These are phyloP conservation scores for Clathrospora elynae DNA, from an alignment of 2,329 filamentous ascomycete species.

Conservation along the genomic window DNA sequence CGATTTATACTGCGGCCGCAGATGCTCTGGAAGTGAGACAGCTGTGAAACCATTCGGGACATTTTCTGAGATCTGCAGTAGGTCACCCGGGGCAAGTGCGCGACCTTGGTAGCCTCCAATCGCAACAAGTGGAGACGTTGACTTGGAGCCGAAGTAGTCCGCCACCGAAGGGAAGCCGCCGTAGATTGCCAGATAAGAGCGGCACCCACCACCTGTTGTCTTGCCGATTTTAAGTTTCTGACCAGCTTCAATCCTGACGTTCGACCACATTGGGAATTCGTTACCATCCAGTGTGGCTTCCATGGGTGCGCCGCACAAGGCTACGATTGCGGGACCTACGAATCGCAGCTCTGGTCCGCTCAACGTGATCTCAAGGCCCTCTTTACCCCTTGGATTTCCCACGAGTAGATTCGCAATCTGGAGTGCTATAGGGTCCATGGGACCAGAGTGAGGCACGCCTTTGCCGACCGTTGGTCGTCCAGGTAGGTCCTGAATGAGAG, in stretches of 20 bases:
- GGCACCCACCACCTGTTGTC: conserved; percentile 58
- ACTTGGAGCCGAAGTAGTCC: conserved; percentile 63
- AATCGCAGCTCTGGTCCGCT: conserved; percentile 65
- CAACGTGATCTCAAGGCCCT: conserved; percentile 65
- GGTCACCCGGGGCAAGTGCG: conserved; percentile 59
- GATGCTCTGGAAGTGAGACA: conserved; percentile 50
- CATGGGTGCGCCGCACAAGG: conserved; percentile 63
- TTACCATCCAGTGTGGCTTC: conserved; percentile 58
- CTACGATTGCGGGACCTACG: conserved; percentile 58
- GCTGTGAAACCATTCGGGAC: conserved; percentile 40
- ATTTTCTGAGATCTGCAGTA: conserved; percentile 54
- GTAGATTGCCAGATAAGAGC: conserved; percentile 63
- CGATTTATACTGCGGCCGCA: conserved; percentile 57
- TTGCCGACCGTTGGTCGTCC: conserved; percentile 62
- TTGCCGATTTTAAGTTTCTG: conserved; percentile 62
- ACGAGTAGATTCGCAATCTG: conserved; percentile 65
- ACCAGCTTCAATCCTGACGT: conserved; percentile 56
- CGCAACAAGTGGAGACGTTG: conserved; percentile 62
- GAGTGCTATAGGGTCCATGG: conserved; percentile 66
- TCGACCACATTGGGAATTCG: conserved; percentile 60
- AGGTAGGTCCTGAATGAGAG: conserved; percentile 64
- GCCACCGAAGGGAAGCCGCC: conserved; percentile 61
- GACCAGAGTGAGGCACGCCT: conserved; percentile 64
- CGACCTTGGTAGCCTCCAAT: conserved; percentile 66
- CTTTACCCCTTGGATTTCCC: conserved; percentile 59